Evolutionary conservation across 1,139 yeast genomes (phyloP), one percentile per base, ranked within the genome.

Genomic region (Sugiyamaella grinbergsii): DNA sequence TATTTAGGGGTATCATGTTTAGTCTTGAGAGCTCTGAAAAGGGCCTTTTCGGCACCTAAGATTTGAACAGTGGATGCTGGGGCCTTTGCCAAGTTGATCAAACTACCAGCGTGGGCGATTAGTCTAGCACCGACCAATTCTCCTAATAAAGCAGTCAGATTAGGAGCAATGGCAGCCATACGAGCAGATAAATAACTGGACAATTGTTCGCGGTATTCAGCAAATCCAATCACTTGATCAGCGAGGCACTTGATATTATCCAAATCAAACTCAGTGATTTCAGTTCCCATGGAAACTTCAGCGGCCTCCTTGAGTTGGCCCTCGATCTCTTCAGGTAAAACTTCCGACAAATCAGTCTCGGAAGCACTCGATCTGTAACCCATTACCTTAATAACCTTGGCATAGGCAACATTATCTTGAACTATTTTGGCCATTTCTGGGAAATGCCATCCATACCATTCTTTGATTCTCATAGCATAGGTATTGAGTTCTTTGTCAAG

Each of bases 381-480:
- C 97, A 93, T 90, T 63, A 85, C 79, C 73, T 89, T 80, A 67
- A 93, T 88, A 63, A 90, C 87, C 24, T 60, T 56, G 39, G 74
- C 71, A 70, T 82, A 91, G 50, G 96, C 95, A 66, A 88, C 94
- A 61, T 96, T 91, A 73, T 93, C 98, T 62, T 88, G 83, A 62
- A 91, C 90, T 69, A 93, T 89, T 79, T 93, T 93, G 67, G 96
- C 96, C 81, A 93, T 81, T 75, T 93, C 99, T 39, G 99, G 99
- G 83, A 93, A 94, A 72, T 93, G 99, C 99, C 99, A 93, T 60
- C 98, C 98, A 75, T 94, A 93, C 99, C 99, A 93, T 77, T 93
- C 99, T 77, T 91, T 91, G 70, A 74, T 70, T 77, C 99, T 84
- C 99, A 93, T 93, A 61, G 98, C 93, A 67, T 88, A 93, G 48